These are phyloP conservation scores for Ceratobasidium sp. DNA, from an alignment of 1,284 basidiomycete genomes.

Conservation along the genomic window DNA sequence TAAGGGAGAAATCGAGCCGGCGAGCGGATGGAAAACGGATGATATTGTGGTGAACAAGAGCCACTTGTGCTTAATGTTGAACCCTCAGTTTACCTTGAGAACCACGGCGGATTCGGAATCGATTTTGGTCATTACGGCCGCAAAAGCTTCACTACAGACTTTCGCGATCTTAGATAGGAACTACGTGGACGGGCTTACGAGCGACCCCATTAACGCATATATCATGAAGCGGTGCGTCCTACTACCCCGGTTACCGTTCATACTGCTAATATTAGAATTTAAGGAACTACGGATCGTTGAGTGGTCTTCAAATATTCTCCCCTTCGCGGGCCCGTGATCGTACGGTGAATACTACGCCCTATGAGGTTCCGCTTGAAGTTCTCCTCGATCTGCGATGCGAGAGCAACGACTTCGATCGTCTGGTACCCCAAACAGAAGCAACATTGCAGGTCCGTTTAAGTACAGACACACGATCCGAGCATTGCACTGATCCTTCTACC, in stretches of 20 bases:
- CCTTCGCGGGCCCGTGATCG: constrained; percentile 65
- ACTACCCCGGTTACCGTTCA: not conserved
- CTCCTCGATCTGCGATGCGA: constrained; percentile 88
- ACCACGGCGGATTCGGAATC: constrained; percentile 74
- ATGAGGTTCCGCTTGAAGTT: constrained; percentile 87
- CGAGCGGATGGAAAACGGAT: constrained; percentile 72
- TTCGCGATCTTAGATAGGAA: constrained; percentile 86
- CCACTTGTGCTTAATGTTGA: constrained; percentile 87
- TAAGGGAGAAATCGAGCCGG: constrained; percentile 62
- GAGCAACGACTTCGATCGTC: constrained; percentile 85
- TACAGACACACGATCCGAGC: not conserved
- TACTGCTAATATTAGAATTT: constrained; percentile 1
- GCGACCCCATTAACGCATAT: constrained; percentile 85
- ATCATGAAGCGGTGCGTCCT: constrained; percentile 83
- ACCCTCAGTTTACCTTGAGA: constrained; percentile 90
- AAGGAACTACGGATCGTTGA: constrained; percentile 81
- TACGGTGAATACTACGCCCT: constrained; percentile 62
- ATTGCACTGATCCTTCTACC: not conserved
- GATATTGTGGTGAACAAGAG: constrained; percentile 69
- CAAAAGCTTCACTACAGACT: constrained; percentile 82
- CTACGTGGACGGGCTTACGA: constrained; percentile 66
- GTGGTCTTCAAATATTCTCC: constrained; percentile 90
- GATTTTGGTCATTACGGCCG: constrained; percentile 61
- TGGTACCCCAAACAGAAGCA: constrained; percentile 91
- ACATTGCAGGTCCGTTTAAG: constrained; percentile 61